Conservation (phyloP, 2,329 filamentous ascomycete species). For the Pyrenophora tritici-repentis region DNA sequence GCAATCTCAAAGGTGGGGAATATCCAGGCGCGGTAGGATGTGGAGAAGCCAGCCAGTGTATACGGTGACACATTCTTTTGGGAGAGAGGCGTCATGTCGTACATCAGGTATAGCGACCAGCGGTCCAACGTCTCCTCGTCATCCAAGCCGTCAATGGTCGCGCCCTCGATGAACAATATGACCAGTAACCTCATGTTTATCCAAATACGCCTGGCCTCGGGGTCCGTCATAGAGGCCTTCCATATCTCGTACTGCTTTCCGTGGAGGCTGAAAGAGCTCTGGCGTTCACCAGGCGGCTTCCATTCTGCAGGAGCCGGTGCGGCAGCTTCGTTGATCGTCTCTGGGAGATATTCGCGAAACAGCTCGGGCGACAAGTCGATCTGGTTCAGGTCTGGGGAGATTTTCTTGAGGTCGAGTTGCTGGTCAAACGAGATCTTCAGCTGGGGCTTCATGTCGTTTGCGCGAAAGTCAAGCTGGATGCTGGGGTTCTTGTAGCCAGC, state of each 20-base stretch:
- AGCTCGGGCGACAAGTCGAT: constrained; percentile 69
- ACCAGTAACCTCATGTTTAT: constrained; percentile 82
- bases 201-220: constrained; percentile 71
- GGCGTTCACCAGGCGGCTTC: constrained; percentile 75
- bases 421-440: constrained; percentile 72
- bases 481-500: constrained; percentile 85
- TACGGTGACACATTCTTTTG: constrained; percentile 56
- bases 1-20: constrained; percentile 56
- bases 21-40: constrained; percentile 83
- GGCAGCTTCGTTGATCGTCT: constrained; percentile 52
- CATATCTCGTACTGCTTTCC: constrained; percentile 80
- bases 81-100: constrained; percentile 42
- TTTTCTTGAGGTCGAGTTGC: constrained; percentile 72
- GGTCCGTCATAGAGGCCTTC: constrained; percentile 74
- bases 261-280: constrained; percentile 65
- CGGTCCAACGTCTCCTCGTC: constrained; percentile 73
- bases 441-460: constrained; percentile 78
- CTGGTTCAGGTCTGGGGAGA: constrained; percentile 63
- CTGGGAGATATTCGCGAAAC: constrained; percentile 48
- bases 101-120: constrained; percentile 89
- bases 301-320: constrained; percentile 49
- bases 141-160: constrained; percentile 74
- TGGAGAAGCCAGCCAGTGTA: constrained; percentile 85
- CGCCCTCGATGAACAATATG: constrained; percentile 89
- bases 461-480: constrained; percentile 72